A percentile compares a stretch with the other conserved stretches of the same genome.
Conservation (phyloP, 257 asterid genomes). For the Nicotiana obtusifolia region DNA sequence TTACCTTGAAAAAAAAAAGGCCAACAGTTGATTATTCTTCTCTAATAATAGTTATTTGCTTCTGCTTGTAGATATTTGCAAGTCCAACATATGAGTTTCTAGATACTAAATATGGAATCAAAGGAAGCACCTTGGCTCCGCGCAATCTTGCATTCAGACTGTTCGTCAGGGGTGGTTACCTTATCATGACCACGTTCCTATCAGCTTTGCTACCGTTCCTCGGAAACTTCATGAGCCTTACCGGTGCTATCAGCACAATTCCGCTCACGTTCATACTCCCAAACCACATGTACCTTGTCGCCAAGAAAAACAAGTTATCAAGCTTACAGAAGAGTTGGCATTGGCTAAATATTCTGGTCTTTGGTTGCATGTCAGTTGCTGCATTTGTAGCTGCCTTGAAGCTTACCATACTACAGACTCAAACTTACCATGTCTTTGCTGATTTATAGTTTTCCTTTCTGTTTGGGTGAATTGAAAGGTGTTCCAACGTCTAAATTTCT, state of each 20-base stretch:
- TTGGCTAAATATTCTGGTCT: slow-evolving; percentile 69
- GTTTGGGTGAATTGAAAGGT: background rate
- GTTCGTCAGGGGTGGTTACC: slow-evolving; percentile 73
- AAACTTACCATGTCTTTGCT: slow-evolving; percentile 61
- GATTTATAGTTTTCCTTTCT: slow-evolving; percentile 36
- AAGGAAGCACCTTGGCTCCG: slow-evolving; percentile 57
- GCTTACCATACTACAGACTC: slow-evolving; percentile 63
- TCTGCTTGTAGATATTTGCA: slow-evolving; percentile 67
- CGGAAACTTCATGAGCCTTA: slow-evolving; percentile 98
- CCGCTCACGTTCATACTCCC: slow-evolving; percentile 96
- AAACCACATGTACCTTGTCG: slow-evolving; percentile 90
- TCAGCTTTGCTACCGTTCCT: slow-evolving; percentile 86
- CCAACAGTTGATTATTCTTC: background rate
- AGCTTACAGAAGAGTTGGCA: slow-evolving; percentile 76
- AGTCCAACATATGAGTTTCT: slow-evolving; percentile 95
- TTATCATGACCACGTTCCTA: slow-evolving; percentile 58
- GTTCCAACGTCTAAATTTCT: background rate
- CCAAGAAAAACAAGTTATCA: slow-evolving; percentile 45
- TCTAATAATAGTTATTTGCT: background rate
- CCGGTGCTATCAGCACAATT: slow-evolving; percentile 92
- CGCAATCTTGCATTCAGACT: slow-evolving; percentile 71
- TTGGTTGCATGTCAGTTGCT: slow-evolving; percentile 50
- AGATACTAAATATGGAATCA: slow-evolving; percentile 65
- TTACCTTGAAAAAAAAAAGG: background rate
- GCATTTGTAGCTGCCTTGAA: slow-evolving; percentile 74